These are phyloP conservation scores for Solanum chacoense DNA, from an alignment of 305 asterid genomes.

Conservation along the genomic window DNA sequence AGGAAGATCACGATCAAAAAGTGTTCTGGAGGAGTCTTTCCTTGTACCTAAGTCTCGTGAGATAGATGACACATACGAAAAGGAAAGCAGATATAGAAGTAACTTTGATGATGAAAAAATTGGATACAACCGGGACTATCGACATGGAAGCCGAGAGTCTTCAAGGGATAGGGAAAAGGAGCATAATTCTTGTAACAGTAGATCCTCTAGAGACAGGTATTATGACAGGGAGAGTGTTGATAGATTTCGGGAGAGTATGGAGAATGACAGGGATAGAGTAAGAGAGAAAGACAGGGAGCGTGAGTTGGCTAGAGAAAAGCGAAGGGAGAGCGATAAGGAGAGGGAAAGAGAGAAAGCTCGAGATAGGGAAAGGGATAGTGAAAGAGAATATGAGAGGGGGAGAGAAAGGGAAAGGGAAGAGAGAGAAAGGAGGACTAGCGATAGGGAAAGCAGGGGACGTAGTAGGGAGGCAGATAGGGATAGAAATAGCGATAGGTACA, in stretches of 20 bases:
- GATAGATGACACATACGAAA: constrained; percentile 22
- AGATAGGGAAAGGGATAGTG: constrained; percentile 23
- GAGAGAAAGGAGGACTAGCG: constrained; percentile 33
- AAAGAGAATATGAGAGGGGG: constrained; percentile 21
- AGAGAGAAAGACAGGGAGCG: constrained; percentile 12
- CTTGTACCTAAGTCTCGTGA: constrained; percentile 7
- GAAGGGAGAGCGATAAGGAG: neutral
- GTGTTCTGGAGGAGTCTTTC: constrained; percentile 41
- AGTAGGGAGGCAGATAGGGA: constrained; percentile 41
- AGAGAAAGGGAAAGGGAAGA: constrained; percentile 25
- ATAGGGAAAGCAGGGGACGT: constrained; percentile 38
- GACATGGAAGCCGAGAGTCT: constrained; percentile 40
- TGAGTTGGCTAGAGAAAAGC: neutral
- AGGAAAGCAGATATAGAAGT: constrained; percentile 24
- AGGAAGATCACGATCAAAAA: constrained; percentile 66
- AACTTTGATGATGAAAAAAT: constrained; percentile 47
- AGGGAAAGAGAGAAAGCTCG: constrained; percentile 15
- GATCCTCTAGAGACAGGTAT: constrained; percentile 35
- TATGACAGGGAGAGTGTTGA: constrained; percentile 37
- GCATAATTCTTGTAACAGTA: constrained; percentile 38
- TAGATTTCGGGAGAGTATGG: constrained; percentile 44
- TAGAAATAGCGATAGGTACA: constrained; percentile 32
- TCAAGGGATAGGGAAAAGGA: constrained; percentile 47
- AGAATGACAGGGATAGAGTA: constrained; percentile 21
- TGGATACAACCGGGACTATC: constrained; percentile 22